Percentiles rank a stretch among this genome's conserved stretches.
These are phyloP conservation scores for Typha latifolia DNA, from an alignment of 176 grass and related monocot species.

Conservation along the genomic window DNA sequence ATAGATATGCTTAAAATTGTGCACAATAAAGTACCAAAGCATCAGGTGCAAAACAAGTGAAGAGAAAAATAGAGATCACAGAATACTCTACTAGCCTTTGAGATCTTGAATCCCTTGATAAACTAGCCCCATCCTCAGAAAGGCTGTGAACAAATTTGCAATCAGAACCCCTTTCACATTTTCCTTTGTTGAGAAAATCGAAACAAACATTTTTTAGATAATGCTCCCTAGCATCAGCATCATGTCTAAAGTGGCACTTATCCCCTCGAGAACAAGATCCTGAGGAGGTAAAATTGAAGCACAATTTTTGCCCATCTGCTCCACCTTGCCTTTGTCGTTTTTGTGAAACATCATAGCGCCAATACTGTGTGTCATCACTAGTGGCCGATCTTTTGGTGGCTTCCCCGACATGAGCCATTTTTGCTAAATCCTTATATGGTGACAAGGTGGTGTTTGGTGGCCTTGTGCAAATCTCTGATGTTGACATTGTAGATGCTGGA, in stretches of 20 bases:
- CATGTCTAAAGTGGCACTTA: conserved; percentile 61
- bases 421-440: conserved; percentile 46
- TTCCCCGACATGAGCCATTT: conserved; percentile 40
- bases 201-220: conserved; percentile 78
- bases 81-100: conserved; percentile 35
- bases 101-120: conserved; percentile 36
- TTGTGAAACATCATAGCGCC: conserved; percentile 77
- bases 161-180: conserved; percentile 59
- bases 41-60: background rate
- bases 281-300: conserved; percentile 80
- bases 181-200: conserved; percentile 93
- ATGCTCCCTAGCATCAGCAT: conserved; percentile 56
- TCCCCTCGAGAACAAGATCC: conserved; percentile 54
- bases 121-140: conserved; percentile 37
- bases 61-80: conserved; percentile 4
- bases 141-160: conserved; percentile 76
- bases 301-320: conserved; percentile 30
- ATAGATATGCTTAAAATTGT: background rate
- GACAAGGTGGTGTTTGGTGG: conserved; percentile 73
- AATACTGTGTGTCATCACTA: conserved; percentile 51
- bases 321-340: conserved; percentile 69
- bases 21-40: background rate
- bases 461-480: conserved; percentile 50
- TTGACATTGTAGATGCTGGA: conserved; percentile 80
- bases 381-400: conserved; percentile 44